Base-by-base conservation (phyloP, 2,329 filamentous ascomycete species). In the Dactylellina sp. region DNA sequence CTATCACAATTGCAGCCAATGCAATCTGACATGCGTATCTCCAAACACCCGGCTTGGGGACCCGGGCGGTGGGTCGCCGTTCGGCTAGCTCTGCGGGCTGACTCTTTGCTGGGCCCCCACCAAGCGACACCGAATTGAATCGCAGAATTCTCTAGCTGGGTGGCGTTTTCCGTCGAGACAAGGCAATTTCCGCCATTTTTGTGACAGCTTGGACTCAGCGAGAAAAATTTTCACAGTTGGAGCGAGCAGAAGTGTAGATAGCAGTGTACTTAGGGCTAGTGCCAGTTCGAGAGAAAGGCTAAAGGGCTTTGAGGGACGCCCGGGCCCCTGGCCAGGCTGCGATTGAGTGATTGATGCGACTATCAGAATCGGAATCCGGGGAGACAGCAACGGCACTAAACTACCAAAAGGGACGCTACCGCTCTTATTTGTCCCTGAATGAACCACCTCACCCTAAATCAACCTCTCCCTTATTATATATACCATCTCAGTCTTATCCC, bases 81-180 rank as follows among this genome's bases (percentile, higher is more conserved):
- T 55, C 50, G 50, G 50, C 39, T 55, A 55, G 28, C 32, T 32
- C 25, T 20, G 50, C 49, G 24, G 49, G 20, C 28, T 52, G 20
- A 37, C 24, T 52, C 16, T 2, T 7, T 32, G 22, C 12, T 16
- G 32, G 37, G 37, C 37, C 37, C 53, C 53, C 53, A 53, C 53
- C 53, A 57, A 16, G 12, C 32, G 16, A 53, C 28, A 25, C 52
- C 52, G 35, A 57, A 57, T 57, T 20, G 24, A 57, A 57, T 57
- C 35, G 24, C 53, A 56, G 42, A 52, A 35, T 35, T 49, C 14
- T 9, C 20, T 37, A 42, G 16, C 40, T 39, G n/a, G 16, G 40
- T 47, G 40, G 53, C 53, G 35, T 35, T 28, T 57, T 44, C 50
- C 20, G 53, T 44, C n/a, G 20, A 9, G 22, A 25, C 25, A 2